Base-by-base conservation (phyloP, 257 asterid species). In the Scutellaria barbata region DNA sequence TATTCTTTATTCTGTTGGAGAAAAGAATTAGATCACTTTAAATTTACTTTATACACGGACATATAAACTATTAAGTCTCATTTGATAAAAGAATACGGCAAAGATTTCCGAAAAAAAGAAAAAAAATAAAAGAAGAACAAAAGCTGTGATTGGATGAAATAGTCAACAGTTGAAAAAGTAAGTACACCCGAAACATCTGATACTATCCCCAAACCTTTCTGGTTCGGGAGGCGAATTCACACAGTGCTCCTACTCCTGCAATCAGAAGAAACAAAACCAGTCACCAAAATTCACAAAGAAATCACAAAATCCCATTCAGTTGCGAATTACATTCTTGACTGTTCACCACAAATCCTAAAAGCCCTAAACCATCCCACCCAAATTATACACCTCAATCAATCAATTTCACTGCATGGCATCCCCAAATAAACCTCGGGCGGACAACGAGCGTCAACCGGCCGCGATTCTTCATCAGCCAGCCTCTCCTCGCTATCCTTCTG, bases 401-500 rank as follows among this genome's bases (percentile, higher is more conserved):
- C 52, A 53, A 12, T 72, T 64, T 80, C 68, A 62, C 67, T 61
- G 72, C 76, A 86, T 88, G 92, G 85, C 85, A 64, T 81, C 91
- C 39, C 83, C 84, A 5, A 77, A 73, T 22, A 84, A 82, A 76
- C 70, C 75, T 20, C 82, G 69, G 50, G 78, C 73, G 63, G 85
- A 79, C 61, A 59, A 79, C 69, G 84, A 68, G 51, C 83, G 81
- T 22, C 75, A 73, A 18, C 76, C 84, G 68, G 55, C 88, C 40
- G 90, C 83, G 59, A 83, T 70, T 64, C 89, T 76, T 46, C 92
- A 84, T 78, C 94, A 84, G 68, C 92, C 94, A 1, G 86, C 90
- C 1, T 85, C 94, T 50, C 90, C 94, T 14, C 90, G 89, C 8
- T 85, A 81, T 73, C 89, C 83, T 4, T 37, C 83, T 50, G 85